Percentiles rank a stretch among this genome's conserved stretches.
phyloP scores from a whole-genome alignment of 768 basidiomycete species.

The Leccinum subgranulosum region DNA sequence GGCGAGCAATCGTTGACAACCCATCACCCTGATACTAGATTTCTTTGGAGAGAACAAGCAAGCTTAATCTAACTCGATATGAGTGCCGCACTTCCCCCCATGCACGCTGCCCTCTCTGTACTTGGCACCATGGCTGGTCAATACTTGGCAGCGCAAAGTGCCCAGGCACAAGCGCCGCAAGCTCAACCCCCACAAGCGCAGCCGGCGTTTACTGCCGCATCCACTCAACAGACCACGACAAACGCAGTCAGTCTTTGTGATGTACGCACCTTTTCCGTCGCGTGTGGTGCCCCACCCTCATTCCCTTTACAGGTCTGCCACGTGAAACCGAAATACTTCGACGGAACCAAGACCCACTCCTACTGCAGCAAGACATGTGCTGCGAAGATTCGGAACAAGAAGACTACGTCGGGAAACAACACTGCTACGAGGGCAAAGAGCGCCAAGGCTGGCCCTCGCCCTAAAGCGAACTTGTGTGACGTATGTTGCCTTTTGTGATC shows the following conservation, averaged over 20 bases:
- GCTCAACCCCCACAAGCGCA: constrained; percentile 24
- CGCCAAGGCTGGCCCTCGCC: constrained; percentile 22
- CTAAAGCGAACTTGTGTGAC: constrained; percentile 44
- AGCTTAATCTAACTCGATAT: constrained; percentile 19
- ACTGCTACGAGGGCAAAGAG: constrained; percentile 27
- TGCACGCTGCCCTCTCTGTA: constrained; percentile 35
- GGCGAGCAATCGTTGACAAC: constrained; percentile 24
- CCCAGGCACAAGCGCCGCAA: constrained; percentile 27
- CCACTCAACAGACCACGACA: constrained; percentile 19
- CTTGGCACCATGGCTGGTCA: constrained; percentile 36
- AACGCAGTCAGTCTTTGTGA: constrained; percentile 45
- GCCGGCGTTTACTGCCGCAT: constrained; percentile 10
- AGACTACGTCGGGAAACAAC: constrained; percentile 22
- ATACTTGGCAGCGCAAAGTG: constrained; percentile 31
- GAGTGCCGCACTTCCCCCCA: constrained; percentile 30
- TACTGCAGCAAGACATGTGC: constrained; percentile 60
- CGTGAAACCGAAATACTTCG: constrained; percentile 51
- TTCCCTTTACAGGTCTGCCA: constrained; percentile 46
- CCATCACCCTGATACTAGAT: constrained; percentile 1
- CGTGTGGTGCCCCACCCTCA: constrained; percentile 3
- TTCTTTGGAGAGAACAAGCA: constrained; percentile 4
- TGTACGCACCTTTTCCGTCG: constrained; percentile 33
- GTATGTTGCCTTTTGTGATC: constrained; percentile 33
- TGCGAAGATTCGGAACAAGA: constrained; percentile 41
- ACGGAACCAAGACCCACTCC: constrained; percentile 52